Conservation (phyloP, 139 green algal genomes). For the Chlorella sp. region DNA sequence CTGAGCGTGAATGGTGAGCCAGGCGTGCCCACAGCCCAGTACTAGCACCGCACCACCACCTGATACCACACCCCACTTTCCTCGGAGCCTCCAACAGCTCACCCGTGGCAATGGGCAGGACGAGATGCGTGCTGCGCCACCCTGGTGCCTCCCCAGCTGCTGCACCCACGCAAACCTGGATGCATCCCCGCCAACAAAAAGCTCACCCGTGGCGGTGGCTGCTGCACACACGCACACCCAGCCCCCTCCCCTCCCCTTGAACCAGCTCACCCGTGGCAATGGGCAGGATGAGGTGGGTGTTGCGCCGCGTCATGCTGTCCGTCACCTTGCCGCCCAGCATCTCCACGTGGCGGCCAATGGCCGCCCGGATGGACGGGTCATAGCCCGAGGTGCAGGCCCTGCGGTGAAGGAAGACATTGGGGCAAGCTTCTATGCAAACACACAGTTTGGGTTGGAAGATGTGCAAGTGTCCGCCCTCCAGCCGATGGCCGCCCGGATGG, state of each 20-base stretch:
- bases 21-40: too few species aligned
- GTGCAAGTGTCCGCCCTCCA: constrained; percentile 36
- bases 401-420: not conserved
- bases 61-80: too few species aligned
- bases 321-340: constrained; percentile 43
- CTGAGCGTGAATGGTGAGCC: too few species aligned
- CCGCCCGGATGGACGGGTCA: constrained; percentile 14
- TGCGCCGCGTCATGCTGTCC: constrained; percentile 33
- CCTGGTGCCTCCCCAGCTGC: too few species aligned
- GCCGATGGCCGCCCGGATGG: constrained; percentile 28
- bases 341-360: constrained; percentile 40
- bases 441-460: too few species aligned
- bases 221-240: not conserved
- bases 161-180: too few species aligned
- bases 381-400: constrained; percentile 38
- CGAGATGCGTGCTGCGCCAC: constrained; percentile 54
- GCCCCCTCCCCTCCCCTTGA: not conserved
- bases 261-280: constrained; percentile 4
- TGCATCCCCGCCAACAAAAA: too few species aligned
- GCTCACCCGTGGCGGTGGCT: not conserved
- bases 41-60: too few species aligned
- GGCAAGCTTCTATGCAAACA: too few species aligned
- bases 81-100: too few species aligned
- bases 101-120: constrained; percentile 37
- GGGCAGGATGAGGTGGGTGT: constrained; percentile 59